phyloP scores from a whole-genome alignment of 768 basidiomycete genomes.

The Candolleomyces aberdarensis region DNA sequence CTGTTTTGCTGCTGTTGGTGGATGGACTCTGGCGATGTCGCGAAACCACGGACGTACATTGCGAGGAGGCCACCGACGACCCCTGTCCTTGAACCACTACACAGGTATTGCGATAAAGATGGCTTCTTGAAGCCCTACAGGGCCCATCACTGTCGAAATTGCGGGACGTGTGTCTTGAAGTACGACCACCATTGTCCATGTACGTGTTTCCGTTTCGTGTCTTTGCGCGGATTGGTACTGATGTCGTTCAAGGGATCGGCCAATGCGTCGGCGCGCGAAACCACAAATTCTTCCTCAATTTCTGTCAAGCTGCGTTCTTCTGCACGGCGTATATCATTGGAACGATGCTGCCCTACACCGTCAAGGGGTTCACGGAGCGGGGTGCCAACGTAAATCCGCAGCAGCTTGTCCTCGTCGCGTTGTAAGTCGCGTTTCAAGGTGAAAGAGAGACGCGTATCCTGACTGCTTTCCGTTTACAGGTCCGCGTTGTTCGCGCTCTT shows the following conservation, averaged over 20 bases:
- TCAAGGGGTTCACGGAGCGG: constrained; percentile 25
- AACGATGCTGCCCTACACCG: constrained; percentile 55
- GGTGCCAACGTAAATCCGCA: constrained; percentile 53
- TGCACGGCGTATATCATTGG: constrained; percentile 63
- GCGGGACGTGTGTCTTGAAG: constrained; percentile 84
- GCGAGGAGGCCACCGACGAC: constrained; percentile 32
- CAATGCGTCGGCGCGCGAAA: constrained; percentile 93
- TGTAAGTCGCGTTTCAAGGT: constrained; percentile 46
- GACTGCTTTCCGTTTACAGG: constrained; percentile 31
- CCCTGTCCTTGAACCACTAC: constrained; percentile 53
- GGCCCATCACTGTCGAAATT: constrained; percentile 77
- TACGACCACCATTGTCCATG: constrained; percentile 93
- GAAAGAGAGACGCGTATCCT: too few species aligned
- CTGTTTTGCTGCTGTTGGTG: constrained; percentile 6
- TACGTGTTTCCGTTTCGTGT: constrained; percentile 31
- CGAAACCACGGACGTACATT: constrained; percentile 18
- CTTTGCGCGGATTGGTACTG: background rate
- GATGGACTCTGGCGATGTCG: background rate
- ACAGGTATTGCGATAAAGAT: constrained; percentile 66
- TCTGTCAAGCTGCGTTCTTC: constrained; percentile 58
- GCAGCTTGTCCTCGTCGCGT: constrained; percentile 64
- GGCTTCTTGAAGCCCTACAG: constrained; percentile 69
- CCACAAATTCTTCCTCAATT: constrained; percentile 91
- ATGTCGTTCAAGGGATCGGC: constrained; percentile 70
- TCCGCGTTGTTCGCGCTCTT: constrained; percentile 73